Base-by-base conservation (phyloP, 2,329 filamentous ascomycete genomes). In the Plectosphaerella plurivora region DNA sequence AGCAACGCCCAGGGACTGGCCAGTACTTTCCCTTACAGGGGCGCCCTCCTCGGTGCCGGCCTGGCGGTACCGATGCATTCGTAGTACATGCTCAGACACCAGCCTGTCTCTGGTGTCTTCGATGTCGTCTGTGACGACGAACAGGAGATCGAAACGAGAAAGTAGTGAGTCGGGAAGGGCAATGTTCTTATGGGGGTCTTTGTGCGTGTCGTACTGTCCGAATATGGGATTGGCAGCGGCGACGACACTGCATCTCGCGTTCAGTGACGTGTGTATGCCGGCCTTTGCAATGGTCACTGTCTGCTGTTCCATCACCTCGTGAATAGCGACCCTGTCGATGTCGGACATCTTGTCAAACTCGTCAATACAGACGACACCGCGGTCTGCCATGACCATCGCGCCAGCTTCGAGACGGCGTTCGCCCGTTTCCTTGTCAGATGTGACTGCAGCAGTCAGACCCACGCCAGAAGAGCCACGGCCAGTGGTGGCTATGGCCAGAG, bases 261-360 rank as follows among this genome's bases (percentile, higher is more conserved):
- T 99, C 55, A 99, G 78, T 3, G 92, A 96, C 0, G 94, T 99
- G 71, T 99, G 94, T 54, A 99, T 99, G 59, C 94, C 94, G 1
- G 94, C 94, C 74, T 99, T 99, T 50, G 94, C 94, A 64, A 99
- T 99, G 14, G 94, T 99, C 55, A 99, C 94, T 0, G 94, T 99
- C 73, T 99, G 94, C 74, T 99, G 94, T 73, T 99, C 94, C 94
- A 99, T 99, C 59, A 99, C 94, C 89, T 99, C 94, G 82, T 99
- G 94, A 61, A 99, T 99, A 46, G 94, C 94, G 4, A 99, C 94
- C 67, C 94, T 86, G 71, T 99, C 94, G 53, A 97, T 87, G 66
- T 99, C 94, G 53, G 91, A 97, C 94, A 99, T 99, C 72, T 99
- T 99, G 76, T 99, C 94, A 61, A 99, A 99, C 65, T 99, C 94